Evolutionary conservation across 805 yeast species (phyloP).

Genomic region (Debaryomyces castellii): DNA sequence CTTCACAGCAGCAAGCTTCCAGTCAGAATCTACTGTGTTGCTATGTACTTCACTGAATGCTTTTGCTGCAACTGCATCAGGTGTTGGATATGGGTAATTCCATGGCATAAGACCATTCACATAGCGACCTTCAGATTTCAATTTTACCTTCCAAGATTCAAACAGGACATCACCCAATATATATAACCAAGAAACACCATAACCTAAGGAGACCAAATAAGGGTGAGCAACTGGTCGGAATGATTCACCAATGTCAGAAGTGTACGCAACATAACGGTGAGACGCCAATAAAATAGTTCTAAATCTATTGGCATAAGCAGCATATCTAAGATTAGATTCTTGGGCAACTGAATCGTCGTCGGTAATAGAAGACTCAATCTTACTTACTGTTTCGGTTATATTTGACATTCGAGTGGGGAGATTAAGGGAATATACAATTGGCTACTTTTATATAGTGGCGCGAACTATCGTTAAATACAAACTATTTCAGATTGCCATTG

Average conservation of each 20-base stretch:
- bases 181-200: slow-evolving; percentile 76
- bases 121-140: slow-evolving; percentile 65
- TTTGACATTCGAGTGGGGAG: not conserved
- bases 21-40: slow-evolving; percentile 51
- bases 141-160: slow-evolving; percentile 69
- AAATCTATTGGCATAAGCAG: slow-evolving; percentile 77
- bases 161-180: slow-evolving; percentile 72
- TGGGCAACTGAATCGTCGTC: slow-evolving; percentile 11
- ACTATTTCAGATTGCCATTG: slow-evolving; percentile 1
- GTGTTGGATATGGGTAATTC: slow-evolving; percentile 48
- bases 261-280: slow-evolving; percentile 81
- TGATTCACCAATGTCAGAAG: slow-evolving; percentile 84
- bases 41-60: slow-evolving; percentile 20
- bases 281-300: slow-evolving; percentile 71
- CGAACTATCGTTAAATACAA: not conserved
- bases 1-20: slow-evolving; percentile 63
- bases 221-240: slow-evolving; percentile 83
- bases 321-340: slow-evolving; percentile 55
- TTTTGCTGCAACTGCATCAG: slow-evolving; percentile 38
- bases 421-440: too few relatives aligned
- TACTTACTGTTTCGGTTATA: not conserved
- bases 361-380: slow-evolving; percentile 2
- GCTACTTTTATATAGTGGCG: not conserved
- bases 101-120: slow-evolving; percentile 66
- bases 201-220: slow-evolving; percentile 58